Evolutionary conservation across 1,284 basidiomycete genomes (phyloP).

Genomic region (Heimioporus retisporus): DNA sequence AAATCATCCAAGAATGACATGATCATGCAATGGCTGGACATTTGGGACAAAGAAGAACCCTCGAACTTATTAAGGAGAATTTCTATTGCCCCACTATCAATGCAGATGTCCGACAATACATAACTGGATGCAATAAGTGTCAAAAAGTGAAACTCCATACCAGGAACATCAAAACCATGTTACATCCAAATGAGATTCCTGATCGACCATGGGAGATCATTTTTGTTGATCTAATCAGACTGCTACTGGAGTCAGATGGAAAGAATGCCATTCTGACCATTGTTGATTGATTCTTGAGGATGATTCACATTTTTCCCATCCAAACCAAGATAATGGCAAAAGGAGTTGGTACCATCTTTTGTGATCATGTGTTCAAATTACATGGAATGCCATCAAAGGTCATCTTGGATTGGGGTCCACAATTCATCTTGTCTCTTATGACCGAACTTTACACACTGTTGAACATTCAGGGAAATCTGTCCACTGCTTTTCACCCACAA

Average conservation of each 20-base stretch:
- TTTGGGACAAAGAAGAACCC: no score
- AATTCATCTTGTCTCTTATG: conserved; percentile 35
- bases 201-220: conserved; percentile 21
- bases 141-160: no score
- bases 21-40: no score
- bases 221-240: conserved; percentile 27
- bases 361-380: conserved; percentile 44
- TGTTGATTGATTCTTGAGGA: conserved; percentile 47
- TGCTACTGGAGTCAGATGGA: no score
- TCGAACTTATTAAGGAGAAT: no score
- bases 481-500: not conserved
- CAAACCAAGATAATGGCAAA: conserved; percentile 22
- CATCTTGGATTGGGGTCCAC: conserved; percentile 32
- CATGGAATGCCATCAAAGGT: not conserved
- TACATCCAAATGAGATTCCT: not conserved
- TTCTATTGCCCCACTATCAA: no score
- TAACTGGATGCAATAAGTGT: no score
- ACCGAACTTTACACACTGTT: conserved; percentile 29
- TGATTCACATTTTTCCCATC: not conserved
- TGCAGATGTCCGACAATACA: no score
- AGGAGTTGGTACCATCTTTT: conserved; percentile 36
- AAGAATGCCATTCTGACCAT: conserved; percentile 50
- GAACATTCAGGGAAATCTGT: not conserved
- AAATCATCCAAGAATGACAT: no score
- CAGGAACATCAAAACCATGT: not conserved